Base-by-base conservation (phyloP, 2,329 filamentous ascomycete genomes). In the Gremmenia infestans region DNA sequence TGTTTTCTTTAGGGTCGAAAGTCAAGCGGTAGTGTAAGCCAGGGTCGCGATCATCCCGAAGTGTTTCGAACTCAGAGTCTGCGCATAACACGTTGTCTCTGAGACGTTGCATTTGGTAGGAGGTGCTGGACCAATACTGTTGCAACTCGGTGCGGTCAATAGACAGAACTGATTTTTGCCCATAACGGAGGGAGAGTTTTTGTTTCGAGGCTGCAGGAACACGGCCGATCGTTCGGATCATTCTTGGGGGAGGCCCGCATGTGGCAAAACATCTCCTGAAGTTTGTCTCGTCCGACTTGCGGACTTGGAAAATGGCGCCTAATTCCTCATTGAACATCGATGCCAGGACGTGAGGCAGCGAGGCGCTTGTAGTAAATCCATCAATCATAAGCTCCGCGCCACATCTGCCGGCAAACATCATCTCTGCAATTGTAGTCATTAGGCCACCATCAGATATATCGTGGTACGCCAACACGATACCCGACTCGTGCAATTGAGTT, bases 361-460 rank as follows among this genome's bases (percentile, higher is more conserved):
- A 76, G 45, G 85, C 78, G 23, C 82, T 83, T 57, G 82, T 83
- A 28, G 81, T 74, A 40, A 91, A 78, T 53, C 81, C 82, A 69
- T 97, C 92, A 55, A 97, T 78, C 78, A 89, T 88, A 57, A 97
- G 78, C 64, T 95, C 89, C 32, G 91, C 81, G 59, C 93, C 94
- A 67, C 89, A 95, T 54, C 92, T 88, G 28, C 94, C 94, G 35
- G 94, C 93, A 71, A 97, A 97, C 84, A 96, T 95, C 94, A 97
- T 97, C 74, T 99, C 94, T 2, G 86, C 89, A 36, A 97, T 75
- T 5, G 93, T 92, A 1, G 93, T 94, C 69, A 97, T 83, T 9
- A 97, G 77, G 67, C 94, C 94, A 71, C 93, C 94, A 71, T 97
- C 93, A 0, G 91, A 97, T 48, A 89, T 82, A 72, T 97, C 94